Evolutionary conservation across 768 basidiomycete genomes (phyloP).

Genomic region (Russula ochroleuca): DNA sequence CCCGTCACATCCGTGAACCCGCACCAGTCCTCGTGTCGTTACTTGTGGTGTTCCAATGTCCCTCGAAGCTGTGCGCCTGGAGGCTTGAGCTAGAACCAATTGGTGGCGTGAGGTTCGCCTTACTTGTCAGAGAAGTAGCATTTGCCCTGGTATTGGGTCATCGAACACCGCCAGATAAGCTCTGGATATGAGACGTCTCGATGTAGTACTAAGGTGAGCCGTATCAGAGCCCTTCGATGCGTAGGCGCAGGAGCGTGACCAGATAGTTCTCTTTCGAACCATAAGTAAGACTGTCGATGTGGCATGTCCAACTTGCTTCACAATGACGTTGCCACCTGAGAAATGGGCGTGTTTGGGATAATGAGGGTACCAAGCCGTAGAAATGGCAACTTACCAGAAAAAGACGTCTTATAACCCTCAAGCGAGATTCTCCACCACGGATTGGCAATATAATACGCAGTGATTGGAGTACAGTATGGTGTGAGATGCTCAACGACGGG

Average conservation of each 20-base stretch:
- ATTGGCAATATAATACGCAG: conserved; percentile 86
- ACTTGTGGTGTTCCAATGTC: conserved; percentile 72
- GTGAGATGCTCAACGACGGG: conserved; percentile 93
- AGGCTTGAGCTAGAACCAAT: conserved; percentile 29
- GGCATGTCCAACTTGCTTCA: conserved; percentile 95
- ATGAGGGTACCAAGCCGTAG: background rate
- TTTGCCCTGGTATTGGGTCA: conserved; percentile 85
- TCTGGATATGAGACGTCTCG: conserved; percentile 76
- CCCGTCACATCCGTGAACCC: conserved; percentile 73
- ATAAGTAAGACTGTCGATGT: conserved; percentile 62
- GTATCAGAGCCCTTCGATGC: conserved; percentile 92
- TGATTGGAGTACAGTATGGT: conserved; percentile 88
- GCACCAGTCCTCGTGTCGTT: conserved; percentile 47
- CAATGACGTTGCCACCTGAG: conserved; percentile 66
- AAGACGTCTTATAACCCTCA: conserved; percentile 89
- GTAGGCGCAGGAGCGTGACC: conserved; percentile 85
- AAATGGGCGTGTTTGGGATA: background rate
- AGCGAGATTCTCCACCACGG: conserved; percentile 66
- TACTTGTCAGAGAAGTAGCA: conserved; percentile 94
- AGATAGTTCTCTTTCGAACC: conserved; percentile 69
- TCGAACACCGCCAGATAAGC: conserved; percentile 53
- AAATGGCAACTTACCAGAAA: conserved; percentile 53
- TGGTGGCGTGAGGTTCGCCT: conserved; percentile 64
- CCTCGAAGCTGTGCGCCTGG: conserved; percentile 52
- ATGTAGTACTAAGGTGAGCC: conserved; percentile 91